Percentiles rank a stretch among this genome's conserved stretches.
Evolutionary conservation across 2,329 filamentous ascomycete genomes (phyloP).

Genomic region (Chaetomium strumarium): DNA sequence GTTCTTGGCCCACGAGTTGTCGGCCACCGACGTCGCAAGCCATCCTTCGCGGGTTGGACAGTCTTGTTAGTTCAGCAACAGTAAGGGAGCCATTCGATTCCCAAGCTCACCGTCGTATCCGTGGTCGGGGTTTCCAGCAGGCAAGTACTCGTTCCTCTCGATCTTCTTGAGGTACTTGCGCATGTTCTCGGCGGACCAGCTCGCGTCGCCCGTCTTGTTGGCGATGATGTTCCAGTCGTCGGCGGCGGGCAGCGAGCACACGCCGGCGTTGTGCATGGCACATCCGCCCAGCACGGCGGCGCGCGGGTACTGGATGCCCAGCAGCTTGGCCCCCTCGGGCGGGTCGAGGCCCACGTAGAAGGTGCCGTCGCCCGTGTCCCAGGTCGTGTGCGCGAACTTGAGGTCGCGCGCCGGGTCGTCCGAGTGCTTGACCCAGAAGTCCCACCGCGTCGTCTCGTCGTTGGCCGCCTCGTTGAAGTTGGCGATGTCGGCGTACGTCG

Average conservation of each 20-base stretch:
- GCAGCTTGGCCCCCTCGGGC: slow-evolving; percentile 34
- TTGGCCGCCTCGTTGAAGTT: slow-evolving; percentile 46
- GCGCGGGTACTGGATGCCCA: slow-evolving; percentile 43
- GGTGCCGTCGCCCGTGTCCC: slow-evolving; percentile 34
- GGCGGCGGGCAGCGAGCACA: slow-evolving; percentile 52
- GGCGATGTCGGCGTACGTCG: slow-evolving; percentile 43
- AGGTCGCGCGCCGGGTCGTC: slow-evolving; percentile 43
- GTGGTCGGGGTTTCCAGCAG: slow-evolving; percentile 40
- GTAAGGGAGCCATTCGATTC: too few species aligned
- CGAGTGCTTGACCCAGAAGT: slow-evolving; percentile 55
- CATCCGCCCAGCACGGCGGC: slow-evolving; percentile 44
- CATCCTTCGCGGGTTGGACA: too few species aligned
- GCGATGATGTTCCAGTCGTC: slow-evolving; percentile 55
- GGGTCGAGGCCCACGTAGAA: slow-evolving; percentile 36
- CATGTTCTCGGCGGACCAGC: slow-evolving; percentile 56
- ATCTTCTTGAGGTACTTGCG: slow-evolving; percentile 51
- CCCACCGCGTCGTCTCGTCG: slow-evolving; percentile 46
- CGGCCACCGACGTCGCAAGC: slow-evolving; percentile 20
- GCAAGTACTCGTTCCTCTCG: slow-evolving; percentile 50
- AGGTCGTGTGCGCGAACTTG: slow-evolving; percentile 48
- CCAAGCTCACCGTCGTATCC: slow-evolving; percentile 44
- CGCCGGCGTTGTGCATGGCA: slow-evolving; percentile 55
- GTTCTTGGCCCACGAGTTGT: slow-evolving; percentile 23
- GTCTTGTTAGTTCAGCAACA: too few species aligned
- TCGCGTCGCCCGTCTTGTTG: slow-evolving; percentile 52